Percentiles rank a stretch among this genome's conserved stretches.
These are phyloP conservation scores for Talaromyces atroroseus DNA, from an alignment of 2,329 filamentous ascomycete species.

Conservation along the genomic window DNA sequence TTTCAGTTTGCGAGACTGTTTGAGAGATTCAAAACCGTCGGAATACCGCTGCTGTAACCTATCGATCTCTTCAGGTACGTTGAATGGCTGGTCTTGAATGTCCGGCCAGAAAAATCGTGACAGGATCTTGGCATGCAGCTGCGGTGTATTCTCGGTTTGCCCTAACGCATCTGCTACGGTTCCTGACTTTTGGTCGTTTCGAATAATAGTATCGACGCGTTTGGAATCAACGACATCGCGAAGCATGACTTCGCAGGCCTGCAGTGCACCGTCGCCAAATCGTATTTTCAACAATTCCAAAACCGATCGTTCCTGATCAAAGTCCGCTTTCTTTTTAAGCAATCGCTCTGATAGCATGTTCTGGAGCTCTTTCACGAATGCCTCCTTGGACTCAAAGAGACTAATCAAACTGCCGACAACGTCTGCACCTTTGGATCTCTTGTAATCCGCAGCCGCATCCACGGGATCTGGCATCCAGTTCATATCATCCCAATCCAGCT, in stretches of 20 bases:
- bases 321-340: slow-evolving; percentile 58
- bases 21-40: slow-evolving; percentile 69
- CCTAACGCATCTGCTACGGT: slow-evolving; percentile 14
- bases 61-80: slow-evolving; percentile 40
- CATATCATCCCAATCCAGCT: slow-evolving; percentile 87
- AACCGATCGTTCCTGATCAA: slow-evolving; percentile 75
- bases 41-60: slow-evolving; percentile 66
- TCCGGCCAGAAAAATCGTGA: slow-evolving; percentile 92
- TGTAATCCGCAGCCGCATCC: slow-evolving; percentile 88
- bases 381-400: slow-evolving; percentile 80
- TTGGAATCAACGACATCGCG: slow-evolving; percentile 83
- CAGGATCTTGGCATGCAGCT: slow-evolving; percentile 75
- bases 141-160: slow-evolving; percentile 22
- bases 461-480: slow-evolving; percentile 88
- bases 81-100: slow-evolving; percentile 53
- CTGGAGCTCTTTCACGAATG: slow-evolving; percentile 92
- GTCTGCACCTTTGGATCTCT: slow-evolving; percentile 80
- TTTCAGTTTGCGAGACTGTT: slow-evolving; percentile 76
- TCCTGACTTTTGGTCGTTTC: slow-evolving; percentile 39
- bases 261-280: slow-evolving; percentile 78
- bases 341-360: slow-evolving; percentile 81
- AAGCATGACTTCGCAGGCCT: slow-evolving; percentile 96
- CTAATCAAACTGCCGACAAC: slow-evolving; percentile 86
- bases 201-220: slow-evolving; percentile 64
- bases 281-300: slow-evolving; percentile 81